Percentiles rank a stretch among this genome's conserved stretches.
Conservation (phyloP, 345 rosid species). For the Rhizophora mangle region DNA sequence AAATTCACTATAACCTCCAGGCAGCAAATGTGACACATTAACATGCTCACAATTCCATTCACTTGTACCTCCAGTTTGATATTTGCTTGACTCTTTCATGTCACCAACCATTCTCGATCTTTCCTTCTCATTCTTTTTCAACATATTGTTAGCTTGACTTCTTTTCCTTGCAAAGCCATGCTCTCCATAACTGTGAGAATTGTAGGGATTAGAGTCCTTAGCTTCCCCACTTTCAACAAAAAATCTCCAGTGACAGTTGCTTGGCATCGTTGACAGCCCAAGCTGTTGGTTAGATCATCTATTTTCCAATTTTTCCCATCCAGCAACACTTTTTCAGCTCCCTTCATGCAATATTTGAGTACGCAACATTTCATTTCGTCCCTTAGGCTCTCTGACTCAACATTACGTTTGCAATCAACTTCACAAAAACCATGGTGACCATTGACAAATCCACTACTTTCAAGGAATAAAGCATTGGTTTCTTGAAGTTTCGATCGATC, state of each 20-base stretch:
- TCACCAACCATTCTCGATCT: not conserved
- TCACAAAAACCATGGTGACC: not conserved
- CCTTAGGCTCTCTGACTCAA: not conserved
- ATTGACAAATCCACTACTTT: not conserved
- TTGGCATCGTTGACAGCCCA: no score
- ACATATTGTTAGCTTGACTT: not conserved
- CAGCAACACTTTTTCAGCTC: constrained; percentile 25
- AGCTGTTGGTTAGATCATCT: not conserved
- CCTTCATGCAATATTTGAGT: constrained; percentile 20
- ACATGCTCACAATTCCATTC: not conserved
- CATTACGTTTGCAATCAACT: not conserved
- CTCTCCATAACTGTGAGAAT: not conserved
- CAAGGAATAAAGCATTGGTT: not conserved
- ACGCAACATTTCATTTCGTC: constrained; percentile 16
- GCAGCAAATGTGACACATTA: constrained; percentile 2
- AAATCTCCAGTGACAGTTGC: no score
- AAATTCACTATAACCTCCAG: constrained; percentile 5
- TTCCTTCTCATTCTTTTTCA: not conserved
- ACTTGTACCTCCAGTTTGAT: not conserved
- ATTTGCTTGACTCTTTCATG: not conserved
- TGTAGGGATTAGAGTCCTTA: not conserved
- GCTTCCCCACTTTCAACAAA: not conserved
- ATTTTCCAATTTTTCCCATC: constrained; percentile 18
- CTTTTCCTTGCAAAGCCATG: not conserved
- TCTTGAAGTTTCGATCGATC: constrained; percentile 9